phyloP scores from a whole-genome alignment of 2,329 filamentous ascomycete genomes.

The Penicillium sp. region DNA sequence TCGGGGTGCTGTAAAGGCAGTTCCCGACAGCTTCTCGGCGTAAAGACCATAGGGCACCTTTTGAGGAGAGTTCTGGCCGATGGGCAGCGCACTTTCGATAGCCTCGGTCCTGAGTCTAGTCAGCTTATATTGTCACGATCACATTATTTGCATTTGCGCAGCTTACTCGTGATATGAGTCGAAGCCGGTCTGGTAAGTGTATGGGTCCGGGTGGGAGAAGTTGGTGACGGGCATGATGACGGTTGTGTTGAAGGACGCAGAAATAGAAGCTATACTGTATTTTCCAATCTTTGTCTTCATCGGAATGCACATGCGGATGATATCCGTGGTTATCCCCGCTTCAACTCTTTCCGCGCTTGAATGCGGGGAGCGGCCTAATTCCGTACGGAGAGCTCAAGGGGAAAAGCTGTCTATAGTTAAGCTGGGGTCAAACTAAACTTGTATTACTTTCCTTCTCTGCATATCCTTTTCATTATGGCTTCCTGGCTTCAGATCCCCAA shows the following conservation, averaged over 20 bases:
- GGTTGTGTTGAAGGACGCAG: background rate
- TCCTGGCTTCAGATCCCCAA: conserved; percentile 60
- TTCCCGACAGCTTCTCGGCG: conserved; percentile 72
- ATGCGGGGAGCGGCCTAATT: conserved; percentile 18
- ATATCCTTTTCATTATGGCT: conserved; percentile 23
- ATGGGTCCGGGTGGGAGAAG: conserved; percentile 62
- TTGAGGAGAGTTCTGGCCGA: conserved; percentile 76
- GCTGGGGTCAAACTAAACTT: background rate
- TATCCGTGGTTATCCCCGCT: conserved; percentile 14
- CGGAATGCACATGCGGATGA: background rate
- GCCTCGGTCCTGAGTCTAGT: conserved; percentile 62
- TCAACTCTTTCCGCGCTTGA: conserved; percentile 16
- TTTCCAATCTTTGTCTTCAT: background rate
- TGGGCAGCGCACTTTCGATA: conserved; percentile 65
- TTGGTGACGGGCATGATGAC: conserved; percentile 59
- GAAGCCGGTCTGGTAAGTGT: conserved; percentile 76
- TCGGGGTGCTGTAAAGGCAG: conserved; percentile 65
- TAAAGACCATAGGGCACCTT: conserved; percentile 74
- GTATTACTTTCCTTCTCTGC: conserved; percentile 2
- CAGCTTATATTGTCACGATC: conserved; percentile 5
- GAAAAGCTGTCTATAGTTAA: background rate
- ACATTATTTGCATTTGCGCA: too few species aligned
- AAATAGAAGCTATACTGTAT: conserved; percentile 14
- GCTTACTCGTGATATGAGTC: conserved; percentile 69
- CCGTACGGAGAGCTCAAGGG: conserved; percentile 9